A percentile compares a stretch with the other conserved stretches of the same genome.
Evolutionary conservation across 2,329 filamentous ascomycete species (phyloP).

Genomic region (Ophiognomonia clavigignenti-juglandacearum): DNA sequence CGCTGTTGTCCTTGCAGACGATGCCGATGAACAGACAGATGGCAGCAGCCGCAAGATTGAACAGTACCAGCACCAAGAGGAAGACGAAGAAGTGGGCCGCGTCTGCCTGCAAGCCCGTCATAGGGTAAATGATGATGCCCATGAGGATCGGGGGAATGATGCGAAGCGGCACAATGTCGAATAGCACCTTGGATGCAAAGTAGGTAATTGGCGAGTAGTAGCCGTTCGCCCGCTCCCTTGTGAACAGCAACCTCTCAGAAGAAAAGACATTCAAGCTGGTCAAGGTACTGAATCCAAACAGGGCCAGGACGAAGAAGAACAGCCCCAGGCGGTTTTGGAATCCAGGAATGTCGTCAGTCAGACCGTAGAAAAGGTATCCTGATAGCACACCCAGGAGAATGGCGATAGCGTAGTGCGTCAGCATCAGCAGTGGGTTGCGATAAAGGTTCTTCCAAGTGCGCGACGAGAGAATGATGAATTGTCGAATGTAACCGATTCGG

Average conservation of each 20-base stretch:
- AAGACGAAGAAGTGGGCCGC: constrained; percentile 85
- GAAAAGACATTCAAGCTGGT: constrained; percentile 94
- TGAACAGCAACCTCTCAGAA: constrained; percentile 82
- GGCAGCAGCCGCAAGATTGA: constrained; percentile 89
- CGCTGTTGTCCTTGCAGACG: constrained; percentile 82
- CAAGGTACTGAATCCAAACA: constrained; percentile 95
- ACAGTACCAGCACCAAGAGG: constrained; percentile 84
- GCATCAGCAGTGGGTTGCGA: constrained; percentile 95
- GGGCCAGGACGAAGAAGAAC: constrained; percentile 93
- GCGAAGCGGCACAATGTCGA: constrained; percentile 91
- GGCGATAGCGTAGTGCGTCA: constrained; percentile 96
- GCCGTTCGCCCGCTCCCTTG: constrained; percentile 90
- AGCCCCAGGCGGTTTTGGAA: constrained; percentile 97
- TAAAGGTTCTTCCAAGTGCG: constrained; percentile 97
- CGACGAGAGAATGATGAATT: constrained; percentile 84
- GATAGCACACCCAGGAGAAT: constrained; percentile 92
- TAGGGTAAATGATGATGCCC: constrained; percentile 93
- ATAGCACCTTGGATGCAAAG: constrained; percentile 94
- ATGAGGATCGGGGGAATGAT: constrained; percentile 93
- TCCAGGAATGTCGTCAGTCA: constrained; percentile 92
- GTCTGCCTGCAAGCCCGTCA: constrained; percentile 87
- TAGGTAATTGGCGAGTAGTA: constrained; percentile 95
- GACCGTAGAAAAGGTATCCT: constrained; percentile 91
- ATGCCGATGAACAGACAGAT: constrained; percentile 97
- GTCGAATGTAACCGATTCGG: constrained; percentile 71